Evolutionary conservation across 371 early-diverging fungal genomes (phyloP).

Genomic region (Entomophthora muscae): DNA sequence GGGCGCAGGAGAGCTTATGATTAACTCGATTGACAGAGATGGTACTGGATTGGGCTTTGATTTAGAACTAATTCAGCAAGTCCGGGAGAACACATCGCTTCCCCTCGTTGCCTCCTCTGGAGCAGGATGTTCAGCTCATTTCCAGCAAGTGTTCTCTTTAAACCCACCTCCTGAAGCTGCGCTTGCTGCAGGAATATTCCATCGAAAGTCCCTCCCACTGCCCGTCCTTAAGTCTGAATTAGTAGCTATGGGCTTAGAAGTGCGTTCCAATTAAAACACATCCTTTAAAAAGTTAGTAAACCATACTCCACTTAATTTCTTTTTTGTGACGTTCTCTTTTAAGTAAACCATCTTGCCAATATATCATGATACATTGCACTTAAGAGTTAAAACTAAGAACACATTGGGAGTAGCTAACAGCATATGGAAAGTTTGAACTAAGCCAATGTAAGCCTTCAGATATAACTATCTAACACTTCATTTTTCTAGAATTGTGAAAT

Average conservation of each 20-base stretch:
- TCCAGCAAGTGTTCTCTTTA: conserved; percentile 59
- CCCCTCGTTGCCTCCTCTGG: conserved; percentile 95
- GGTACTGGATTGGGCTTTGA: conserved; percentile 95
- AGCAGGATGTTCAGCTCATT: conserved; percentile 75
- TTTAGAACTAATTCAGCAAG: conserved; percentile 54
- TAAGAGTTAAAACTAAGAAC: no score
- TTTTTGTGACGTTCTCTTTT: no score
- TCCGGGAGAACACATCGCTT: conserved; percentile 56
- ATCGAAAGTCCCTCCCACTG: conserved; percentile 81
- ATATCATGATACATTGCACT: no score
- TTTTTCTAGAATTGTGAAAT: no score
- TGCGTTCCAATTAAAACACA: neutral
- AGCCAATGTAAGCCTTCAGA: no score
- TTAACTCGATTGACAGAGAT: conserved; percentile 94
- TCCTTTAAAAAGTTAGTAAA: no score
- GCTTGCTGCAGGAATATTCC: conserved; percentile 95
- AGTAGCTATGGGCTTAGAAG: conserved; percentile 16
- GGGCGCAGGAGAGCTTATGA: conserved; percentile 90
- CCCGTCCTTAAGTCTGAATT: conserved; percentile 60
- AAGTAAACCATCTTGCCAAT: no score
- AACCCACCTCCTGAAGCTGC: conserved; percentile 83
- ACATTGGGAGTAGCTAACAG: no score
- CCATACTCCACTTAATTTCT: no score
- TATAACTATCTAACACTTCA: no score
- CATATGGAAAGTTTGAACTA: no score